Base-by-base conservation (phyloP, 768 basidiomycete genomes). In the Panus rudis region DNA sequence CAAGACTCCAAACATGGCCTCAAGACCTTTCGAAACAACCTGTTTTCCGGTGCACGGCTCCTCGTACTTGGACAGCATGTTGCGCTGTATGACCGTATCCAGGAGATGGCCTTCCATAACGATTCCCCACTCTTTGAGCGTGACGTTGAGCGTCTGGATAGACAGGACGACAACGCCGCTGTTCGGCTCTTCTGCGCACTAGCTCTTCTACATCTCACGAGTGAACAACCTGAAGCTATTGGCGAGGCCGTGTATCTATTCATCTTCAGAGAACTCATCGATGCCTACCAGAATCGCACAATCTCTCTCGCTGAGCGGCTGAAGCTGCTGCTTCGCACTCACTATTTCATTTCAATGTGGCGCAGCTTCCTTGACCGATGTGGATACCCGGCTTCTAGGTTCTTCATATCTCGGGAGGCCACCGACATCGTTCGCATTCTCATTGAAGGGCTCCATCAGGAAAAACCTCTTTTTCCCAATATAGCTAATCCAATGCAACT, bases 131-230 rank as follows among this genome's bases (percentile, higher is more conserved):
- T 67, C 0, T 64, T 57, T 40, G 25, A 23, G 4, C 57, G 59
- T 0, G 65, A 67, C 46, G 63, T 73, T 2, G 61, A 66, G 14
- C 63, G 63, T 34, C 22, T 69, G 0, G 69, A 75, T 41, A 48
- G 61, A 0, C 70, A 75, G 56, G 72, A 73, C 51, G 69, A 75
- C 47, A 58, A 53, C 45, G 71, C 71, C 0, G 72, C 71, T 0
- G 42, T 60, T 3, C 59, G 65, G 0, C 47, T 73, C 0, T 70
- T 71, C 43, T 70, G 64, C 4, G 63, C 65, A 0, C 45, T 47
- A 3, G 50, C 55, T 0, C 52, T 72, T 1, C 24, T 60, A 8
- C 63, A 41, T 11, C 23, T 63, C 7, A 37, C 45, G 3, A 37
- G 59, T 0, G 37, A 57, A 12, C 50, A 60, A 42, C 59, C 64